A percentile compares a stretch with the other conserved stretches of the same genome.
Conservation (phyloP, 2,329 filamentous ascomycete species). For the Pseudogymnoascus sp. region DNA sequence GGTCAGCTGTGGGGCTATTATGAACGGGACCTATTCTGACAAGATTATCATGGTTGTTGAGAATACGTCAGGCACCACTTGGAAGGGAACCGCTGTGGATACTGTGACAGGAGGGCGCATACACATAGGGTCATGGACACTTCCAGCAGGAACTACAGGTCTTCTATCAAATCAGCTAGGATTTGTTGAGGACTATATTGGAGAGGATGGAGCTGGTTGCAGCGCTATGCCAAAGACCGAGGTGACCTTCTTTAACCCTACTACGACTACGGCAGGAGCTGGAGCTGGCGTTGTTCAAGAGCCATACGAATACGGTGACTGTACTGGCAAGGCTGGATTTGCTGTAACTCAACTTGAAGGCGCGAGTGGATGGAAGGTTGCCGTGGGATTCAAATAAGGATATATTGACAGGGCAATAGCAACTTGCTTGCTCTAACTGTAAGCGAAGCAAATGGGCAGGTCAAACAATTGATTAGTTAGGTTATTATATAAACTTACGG, state of each 20-base stretch:
- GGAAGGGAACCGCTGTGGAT: slow-evolving; percentile 21
- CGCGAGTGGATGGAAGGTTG: not conserved
- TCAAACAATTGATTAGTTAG: too few species aligned
- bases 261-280: not conserved
- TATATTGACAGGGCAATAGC: too few species aligned
- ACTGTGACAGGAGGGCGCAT: slow-evolving; percentile 7
- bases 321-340: not conserved
- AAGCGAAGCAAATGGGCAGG: too few species aligned
- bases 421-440: too few species aligned
- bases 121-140: slow-evolving; percentile 18
- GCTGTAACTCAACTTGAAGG: not conserved
- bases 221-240: not conserved
- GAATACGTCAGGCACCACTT: slow-evolving; percentile 15
- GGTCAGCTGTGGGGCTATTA: slow-evolving; percentile 7
- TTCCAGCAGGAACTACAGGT: not conserved
- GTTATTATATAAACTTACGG: too few species aligned
- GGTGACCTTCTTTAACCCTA: not conserved
- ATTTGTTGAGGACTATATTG: not conserved
- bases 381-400: not conserved
- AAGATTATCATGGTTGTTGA: slow-evolving; percentile 18
- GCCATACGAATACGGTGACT: not conserved
- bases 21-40: slow-evolving; percentile 13
- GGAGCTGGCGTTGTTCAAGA: not conserved
- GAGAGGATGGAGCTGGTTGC: not conserved
- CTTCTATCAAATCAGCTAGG: not conserved